These are phyloP conservation scores for Sclerotinia subarctica DNA, from an alignment of 2,329 filamentous ascomycete species.

Conservation along the genomic window DNA sequence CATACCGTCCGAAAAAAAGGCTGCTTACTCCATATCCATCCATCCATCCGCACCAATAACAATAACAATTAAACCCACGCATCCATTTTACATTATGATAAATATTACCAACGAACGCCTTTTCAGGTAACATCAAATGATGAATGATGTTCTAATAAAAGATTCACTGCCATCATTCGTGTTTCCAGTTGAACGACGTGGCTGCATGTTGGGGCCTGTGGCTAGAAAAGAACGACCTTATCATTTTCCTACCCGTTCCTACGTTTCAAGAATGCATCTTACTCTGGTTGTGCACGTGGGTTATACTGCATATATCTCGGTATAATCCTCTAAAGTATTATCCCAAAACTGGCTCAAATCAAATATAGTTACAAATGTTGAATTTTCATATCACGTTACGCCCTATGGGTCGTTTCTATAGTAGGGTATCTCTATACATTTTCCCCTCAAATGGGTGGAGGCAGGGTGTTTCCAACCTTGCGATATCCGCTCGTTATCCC, in stretches of 20 bases:
- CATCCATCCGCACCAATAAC: neutral
- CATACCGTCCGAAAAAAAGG: no score
- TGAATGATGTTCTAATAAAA: conserved; percentile 5
- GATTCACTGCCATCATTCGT: neutral
- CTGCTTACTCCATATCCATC: neutral
- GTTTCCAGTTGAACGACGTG: neutral
- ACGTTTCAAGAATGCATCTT: neutral
- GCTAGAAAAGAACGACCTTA: neutral
- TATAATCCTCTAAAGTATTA: neutral
- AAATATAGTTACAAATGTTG: conserved; percentile 13
- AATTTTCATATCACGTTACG: conserved; percentile 17
- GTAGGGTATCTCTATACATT: conserved; percentile 23
- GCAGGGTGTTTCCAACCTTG: conserved; percentile 24
- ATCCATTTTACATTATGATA: no score
- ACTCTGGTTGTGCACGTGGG: neutral
- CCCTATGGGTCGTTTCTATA: conserved; percentile 12
- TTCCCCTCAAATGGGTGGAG: conserved; percentile 10
- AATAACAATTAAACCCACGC: no score
- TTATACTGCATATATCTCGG: neutral
- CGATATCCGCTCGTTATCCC: conserved; percentile 18
- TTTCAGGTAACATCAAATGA: neutral
- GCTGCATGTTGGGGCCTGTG: neutral
- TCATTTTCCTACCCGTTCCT: neutral
- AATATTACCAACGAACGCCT: neutral
- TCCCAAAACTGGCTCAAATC: neutral